Conservation (phyloP, 768 basidiomycete genomes). For the Inosperma sp. region DNA sequence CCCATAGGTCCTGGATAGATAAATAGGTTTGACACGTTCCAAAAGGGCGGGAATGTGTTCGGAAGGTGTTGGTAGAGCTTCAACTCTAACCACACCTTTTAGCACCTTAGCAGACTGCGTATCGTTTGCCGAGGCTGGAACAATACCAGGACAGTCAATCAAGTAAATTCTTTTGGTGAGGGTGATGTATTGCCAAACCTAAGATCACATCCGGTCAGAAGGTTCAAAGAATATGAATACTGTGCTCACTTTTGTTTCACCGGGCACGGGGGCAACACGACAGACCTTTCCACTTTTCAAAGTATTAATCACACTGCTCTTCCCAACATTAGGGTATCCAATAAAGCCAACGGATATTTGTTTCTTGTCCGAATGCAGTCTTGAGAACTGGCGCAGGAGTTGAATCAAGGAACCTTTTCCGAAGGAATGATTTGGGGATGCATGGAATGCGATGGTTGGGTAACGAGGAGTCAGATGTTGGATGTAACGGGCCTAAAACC, state of each 20-base stretch:
- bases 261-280: constrained; percentile 92
- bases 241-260: constrained; percentile 82
- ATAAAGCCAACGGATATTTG: constrained; percentile 98
- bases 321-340: constrained; percentile 98
- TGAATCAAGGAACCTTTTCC: constrained; percentile 98
- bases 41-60: constrained; percentile 89
- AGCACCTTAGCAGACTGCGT: constrained; percentile 87
- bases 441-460: constrained; percentile 97
- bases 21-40: constrained; percentile 87
- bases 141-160: constrained; percentile 98
- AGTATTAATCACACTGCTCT: constrained; percentile 96
- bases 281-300: constrained; percentile 98
- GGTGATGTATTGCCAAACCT: constrained; percentile 99
- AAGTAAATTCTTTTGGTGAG: constrained; percentile 95
- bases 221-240: constrained; percentile 1
- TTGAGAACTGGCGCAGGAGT: constrained; percentile 92
- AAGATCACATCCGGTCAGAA: constrained; percentile 15
- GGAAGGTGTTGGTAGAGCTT: constrained; percentile 87
- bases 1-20: constrained; percentile 82
- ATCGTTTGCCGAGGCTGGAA: constrained; percentile 89
- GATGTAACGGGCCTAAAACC: constrained; percentile 81
- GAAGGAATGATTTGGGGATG: constrained; percentile 97
- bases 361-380: constrained; percentile 97
- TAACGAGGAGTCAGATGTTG: constrained; percentile 92
- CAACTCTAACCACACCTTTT: constrained; percentile 95